Percentiles rank a stretch among this genome's conserved stretches.
These are phyloP conservation scores for Fusarium staphyleae DNA, from an alignment of 2,329 filamentous ascomycete genomes.

Conservation along the genomic window DNA sequence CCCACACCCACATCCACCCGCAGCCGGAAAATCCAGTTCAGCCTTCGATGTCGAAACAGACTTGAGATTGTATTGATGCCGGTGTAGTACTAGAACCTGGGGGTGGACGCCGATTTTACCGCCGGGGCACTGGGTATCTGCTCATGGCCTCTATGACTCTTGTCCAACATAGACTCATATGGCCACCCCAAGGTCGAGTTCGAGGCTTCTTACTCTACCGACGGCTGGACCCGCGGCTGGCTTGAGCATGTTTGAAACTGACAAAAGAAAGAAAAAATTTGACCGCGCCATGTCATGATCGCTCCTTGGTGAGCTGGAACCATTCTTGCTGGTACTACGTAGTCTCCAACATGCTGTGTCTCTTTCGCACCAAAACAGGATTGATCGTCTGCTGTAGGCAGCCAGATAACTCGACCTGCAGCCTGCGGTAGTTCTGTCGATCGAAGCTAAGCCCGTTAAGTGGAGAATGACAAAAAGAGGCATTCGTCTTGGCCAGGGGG, in stretches of 20 bases:
- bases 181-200: too few species aligned
- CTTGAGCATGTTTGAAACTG: too few species aligned
- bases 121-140: neutral
- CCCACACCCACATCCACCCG: too few species aligned
- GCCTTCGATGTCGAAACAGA: too few species aligned
- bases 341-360: conserved; percentile 2
- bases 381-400: conserved; percentile 30
- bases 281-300: neutral
- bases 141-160: too few species aligned
- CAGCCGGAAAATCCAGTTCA: too few species aligned
- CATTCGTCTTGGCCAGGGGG: conserved; percentile 8
- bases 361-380: conserved; percentile 23
- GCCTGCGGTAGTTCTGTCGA: conserved; percentile 15
- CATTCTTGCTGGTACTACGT: neutral
- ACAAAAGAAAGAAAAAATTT: too few species aligned
- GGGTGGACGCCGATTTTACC: neutral
- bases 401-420: conserved; percentile 29
- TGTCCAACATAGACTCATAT: too few species aligned
- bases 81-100: neutral
- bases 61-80: too few species aligned
- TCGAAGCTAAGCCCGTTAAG: conserved; percentile 18
- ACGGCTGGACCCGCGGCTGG: too few species aligned
- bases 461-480: neutral
- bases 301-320: neutral
- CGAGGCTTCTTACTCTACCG: too few species aligned